Conservation (phyloP, 192 early-diverging fungal genomes). For the Entophlyctis luteolus region DNA sequence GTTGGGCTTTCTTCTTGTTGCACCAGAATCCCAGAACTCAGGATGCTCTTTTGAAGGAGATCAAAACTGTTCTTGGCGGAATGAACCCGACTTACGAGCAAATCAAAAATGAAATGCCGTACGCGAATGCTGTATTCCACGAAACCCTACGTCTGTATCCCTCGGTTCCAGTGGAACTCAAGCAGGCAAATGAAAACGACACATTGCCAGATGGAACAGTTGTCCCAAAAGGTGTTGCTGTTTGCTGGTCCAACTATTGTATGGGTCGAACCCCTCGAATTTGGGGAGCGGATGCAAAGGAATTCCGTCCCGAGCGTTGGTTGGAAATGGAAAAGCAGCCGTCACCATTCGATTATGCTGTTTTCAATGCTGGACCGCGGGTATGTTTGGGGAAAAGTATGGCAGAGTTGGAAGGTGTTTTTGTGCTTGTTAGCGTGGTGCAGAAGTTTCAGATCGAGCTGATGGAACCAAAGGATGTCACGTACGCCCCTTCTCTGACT, state of each 20-base stretch:
- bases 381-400: slow-evolving; percentile 39
- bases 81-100: slow-evolving; percentile 31
- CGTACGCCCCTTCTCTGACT: slow-evolving; percentile 10
- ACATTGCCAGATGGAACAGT: slow-evolving; percentile 58
- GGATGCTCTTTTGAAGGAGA: slow-evolving; percentile 29
- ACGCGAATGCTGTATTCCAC: slow-evolving; percentile 51
- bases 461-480: slow-evolving; percentile 12
- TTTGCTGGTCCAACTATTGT: slow-evolving; percentile 45
- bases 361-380: slow-evolving; percentile 39
- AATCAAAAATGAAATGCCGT: slow-evolving; percentile 42
- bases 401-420: slow-evolving; percentile 41
- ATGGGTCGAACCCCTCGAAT: slow-evolving; percentile 50
- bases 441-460: slow-evolving; percentile 27
- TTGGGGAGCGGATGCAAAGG: slow-evolving; percentile 63
- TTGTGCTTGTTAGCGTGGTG: slow-evolving; percentile 23
- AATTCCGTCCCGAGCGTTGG: slow-evolving; percentile 68
- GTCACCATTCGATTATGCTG: slow-evolving; percentile 38
- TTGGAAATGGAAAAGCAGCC: slow-evolving; percentile 38
- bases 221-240: slow-evolving; percentile 46
- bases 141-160: slow-evolving; percentile 68
- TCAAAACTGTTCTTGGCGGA: slow-evolving; percentile 5
- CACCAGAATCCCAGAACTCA: slow-evolving; percentile 33
- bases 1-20: slow-evolving; percentile 52
- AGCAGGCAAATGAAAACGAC: slow-evolving; percentile 53
- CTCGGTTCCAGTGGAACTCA: slow-evolving; percentile 57